Percentiles rank a stretch among this genome's conserved stretches.
Evolutionary conservation across 805 yeast genomes (phyloP).

Genomic region (Wickerhamiella lipophila): DNA sequence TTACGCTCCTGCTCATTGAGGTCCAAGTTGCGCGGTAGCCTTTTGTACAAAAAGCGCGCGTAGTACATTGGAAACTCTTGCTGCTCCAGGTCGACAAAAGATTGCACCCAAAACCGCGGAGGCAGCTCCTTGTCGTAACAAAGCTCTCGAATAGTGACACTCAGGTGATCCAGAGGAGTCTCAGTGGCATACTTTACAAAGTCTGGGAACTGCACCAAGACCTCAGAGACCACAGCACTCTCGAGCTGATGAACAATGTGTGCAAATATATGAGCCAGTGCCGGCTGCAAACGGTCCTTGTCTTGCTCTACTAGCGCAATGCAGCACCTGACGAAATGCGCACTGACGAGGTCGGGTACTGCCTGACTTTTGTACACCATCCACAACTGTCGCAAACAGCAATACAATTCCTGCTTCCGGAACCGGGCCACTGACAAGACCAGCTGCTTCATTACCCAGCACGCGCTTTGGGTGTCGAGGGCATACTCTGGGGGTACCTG

Average conservation of each 20-base stretch:
- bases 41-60: not conserved
- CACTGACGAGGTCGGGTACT: not conserved
- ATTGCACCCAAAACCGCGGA: not conserved
- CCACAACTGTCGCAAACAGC: not conserved
- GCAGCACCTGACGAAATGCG: not conserved
- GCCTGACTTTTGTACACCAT: not conserved
- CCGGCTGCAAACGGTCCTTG: not conserved
- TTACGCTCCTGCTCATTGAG: not conserved
- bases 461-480: not conserved
- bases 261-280: not conserved
- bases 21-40: not conserved
- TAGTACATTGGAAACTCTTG: conserved; percentile 1
- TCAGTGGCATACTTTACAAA: not conserved
- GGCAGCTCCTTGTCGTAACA: not conserved
- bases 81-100: not conserved
- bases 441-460: conserved; percentile 10
- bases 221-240: not conserved
- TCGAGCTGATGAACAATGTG: not conserved
- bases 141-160: not conserved
- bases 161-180: not conserved
- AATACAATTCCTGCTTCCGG: not conserved
- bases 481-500: not conserved
- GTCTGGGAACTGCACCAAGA: conserved; percentile 2
- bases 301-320: conserved; percentile 1
- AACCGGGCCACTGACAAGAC: not conserved